Evolutionary conservation across 306 rosid genomes (phyloP), one percentile per base, ranked within the genome.

Genomic region (Urtica urens): DNA sequence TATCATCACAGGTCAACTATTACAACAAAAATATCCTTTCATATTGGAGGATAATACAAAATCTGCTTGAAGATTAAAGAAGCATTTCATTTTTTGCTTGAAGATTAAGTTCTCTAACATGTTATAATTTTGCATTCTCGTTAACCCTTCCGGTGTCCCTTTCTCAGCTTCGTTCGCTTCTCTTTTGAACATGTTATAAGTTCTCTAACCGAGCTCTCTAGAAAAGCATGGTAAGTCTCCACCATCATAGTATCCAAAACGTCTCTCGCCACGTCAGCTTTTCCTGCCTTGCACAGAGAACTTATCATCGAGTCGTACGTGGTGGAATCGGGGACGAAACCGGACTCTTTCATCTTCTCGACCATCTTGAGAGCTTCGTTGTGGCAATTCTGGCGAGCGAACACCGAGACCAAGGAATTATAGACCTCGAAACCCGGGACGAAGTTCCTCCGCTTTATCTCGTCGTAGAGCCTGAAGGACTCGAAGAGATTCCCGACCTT

Each of bases 401-500:
- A 70, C 46, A 70, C 90, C 52, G 51, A 72, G 22, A 81, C 72
- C 40, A 88, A 70, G 3, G 93, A 88, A 62, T 84, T 88, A 64
- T 76, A 83, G 58, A 81, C 75, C 60, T 57, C 65, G 18, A 72
- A 60, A 49, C 78, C 67, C 10, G 95, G 93, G 29, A 48, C 39
- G 76, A 74, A 77, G 30, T 68, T 74, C 60, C 75, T 77, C 64
- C 74, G 83, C 78, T 78, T 84, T 90, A 88, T 88, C 69, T 71
- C 82, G 64, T 81, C 97, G 46, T 76, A 80, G 38, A 88, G 81
- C 42, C 96, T 78, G 19, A 83, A 84, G n/a, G 97, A 81, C 68
- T 84, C 86, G 25, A 83, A 84, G 42, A 88, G 90, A 64, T 78
- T 81, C 27, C 95, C 82, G 44, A 54, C 73, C 75, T 70, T 88